Percentiles rank a stretch among this genome's conserved stretches.
Evolutionary conservation across 2,329 filamentous ascomycete species (phyloP).

Genomic region (Amphichorda felina): DNA sequence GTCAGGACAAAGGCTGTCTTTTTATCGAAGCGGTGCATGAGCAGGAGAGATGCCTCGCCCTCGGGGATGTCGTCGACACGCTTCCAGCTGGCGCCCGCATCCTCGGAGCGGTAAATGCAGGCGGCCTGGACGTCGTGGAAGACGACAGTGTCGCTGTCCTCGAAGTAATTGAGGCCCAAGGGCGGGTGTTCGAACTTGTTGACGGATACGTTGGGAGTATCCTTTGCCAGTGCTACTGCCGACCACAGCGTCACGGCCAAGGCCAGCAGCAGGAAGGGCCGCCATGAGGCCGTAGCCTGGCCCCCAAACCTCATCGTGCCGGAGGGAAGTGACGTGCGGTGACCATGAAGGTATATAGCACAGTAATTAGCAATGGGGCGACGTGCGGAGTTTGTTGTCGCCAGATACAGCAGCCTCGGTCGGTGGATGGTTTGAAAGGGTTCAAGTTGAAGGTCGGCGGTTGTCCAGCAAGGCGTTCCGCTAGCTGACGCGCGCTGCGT

Average conservation of each 20-base stretch:
- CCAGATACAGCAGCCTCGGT: no score
- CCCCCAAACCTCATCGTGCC: conserved; percentile 43
- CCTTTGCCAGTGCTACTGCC: conserved; percentile 37
- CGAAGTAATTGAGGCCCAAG: conserved; percentile 72
- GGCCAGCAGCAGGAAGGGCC: conserved; percentile 33
- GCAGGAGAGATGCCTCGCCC: conserved; percentile 48
- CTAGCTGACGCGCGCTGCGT: no score
- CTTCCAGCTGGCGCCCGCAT: conserved; percentile 73
- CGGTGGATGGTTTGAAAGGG: no score
- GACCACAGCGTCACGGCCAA: conserved; percentile 2
- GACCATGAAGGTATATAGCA: no score
- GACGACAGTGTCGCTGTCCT: conserved; percentile 73
- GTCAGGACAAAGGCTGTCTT: conserved; percentile 74
- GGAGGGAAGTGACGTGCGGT: conserved; percentile 9
- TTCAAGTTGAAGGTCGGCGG: neutral
- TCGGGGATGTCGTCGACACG: conserved; percentile 52
- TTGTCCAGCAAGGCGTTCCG: neutral
- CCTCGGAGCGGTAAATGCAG: conserved; percentile 63
- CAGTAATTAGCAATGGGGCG: no score
- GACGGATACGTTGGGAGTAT: conserved; percentile 52
- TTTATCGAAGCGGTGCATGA: conserved; percentile 68
- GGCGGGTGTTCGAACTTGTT: conserved; percentile 57
- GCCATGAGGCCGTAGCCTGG: conserved; percentile 33
- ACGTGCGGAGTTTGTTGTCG: no score
- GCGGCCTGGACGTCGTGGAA: conserved; percentile 54